These are phyloP conservation scores for Galerina marginata DNA, from an alignment of 768 basidiomycete species.

Conservation along the genomic window DNA sequence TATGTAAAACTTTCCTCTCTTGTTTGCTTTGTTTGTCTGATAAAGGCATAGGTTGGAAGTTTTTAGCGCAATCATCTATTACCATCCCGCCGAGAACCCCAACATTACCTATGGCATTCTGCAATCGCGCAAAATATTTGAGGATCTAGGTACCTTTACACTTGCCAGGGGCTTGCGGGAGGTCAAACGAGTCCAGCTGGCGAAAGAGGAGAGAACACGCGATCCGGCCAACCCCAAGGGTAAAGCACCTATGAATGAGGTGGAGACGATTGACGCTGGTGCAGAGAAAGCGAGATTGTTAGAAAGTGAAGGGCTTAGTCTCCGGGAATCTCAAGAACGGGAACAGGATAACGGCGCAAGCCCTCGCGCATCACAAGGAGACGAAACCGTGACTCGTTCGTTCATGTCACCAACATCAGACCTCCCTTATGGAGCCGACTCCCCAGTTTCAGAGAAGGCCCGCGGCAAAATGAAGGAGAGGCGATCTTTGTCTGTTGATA, in stretches of 20 bases:
- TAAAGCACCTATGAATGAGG: constrained; percentile 40
- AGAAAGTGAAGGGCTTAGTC: constrained; percentile 51
- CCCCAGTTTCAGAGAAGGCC: constrained; percentile 77
- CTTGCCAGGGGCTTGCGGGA: constrained; percentile 85
- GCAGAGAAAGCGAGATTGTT: constrained; percentile 74
- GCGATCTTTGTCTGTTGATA: constrained; percentile 57
- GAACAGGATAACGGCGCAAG: constrained; percentile 18
- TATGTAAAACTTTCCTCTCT: constrained; percentile 55
- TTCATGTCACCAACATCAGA: constrained; percentile 51
- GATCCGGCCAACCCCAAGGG: constrained; percentile 46
- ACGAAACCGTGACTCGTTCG: constrained; percentile 43
- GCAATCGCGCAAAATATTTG: constrained; percentile 82
- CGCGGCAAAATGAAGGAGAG: constrained; percentile 90
- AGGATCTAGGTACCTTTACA: constrained; percentile 92
- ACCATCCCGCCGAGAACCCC: constrained; percentile 83
- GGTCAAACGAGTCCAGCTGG: constrained; percentile 73
- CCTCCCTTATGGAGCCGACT: constrained; percentile 34
- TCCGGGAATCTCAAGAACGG: constrained; percentile 23
- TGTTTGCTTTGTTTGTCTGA: neutral
- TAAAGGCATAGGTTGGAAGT: constrained; percentile 72
- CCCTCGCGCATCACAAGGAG: constrained; percentile 27
- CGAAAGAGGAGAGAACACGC: constrained; percentile 69
- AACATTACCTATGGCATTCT: constrained; percentile 88
- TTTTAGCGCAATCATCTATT: constrained; percentile 84
- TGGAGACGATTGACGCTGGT: constrained; percentile 44